A percentile compares a stretch with the other conserved stretches of the same genome.
phyloP scores from a whole-genome alignment of 164 flowering plant species.

The Pachysandra terminalis region DNA sequence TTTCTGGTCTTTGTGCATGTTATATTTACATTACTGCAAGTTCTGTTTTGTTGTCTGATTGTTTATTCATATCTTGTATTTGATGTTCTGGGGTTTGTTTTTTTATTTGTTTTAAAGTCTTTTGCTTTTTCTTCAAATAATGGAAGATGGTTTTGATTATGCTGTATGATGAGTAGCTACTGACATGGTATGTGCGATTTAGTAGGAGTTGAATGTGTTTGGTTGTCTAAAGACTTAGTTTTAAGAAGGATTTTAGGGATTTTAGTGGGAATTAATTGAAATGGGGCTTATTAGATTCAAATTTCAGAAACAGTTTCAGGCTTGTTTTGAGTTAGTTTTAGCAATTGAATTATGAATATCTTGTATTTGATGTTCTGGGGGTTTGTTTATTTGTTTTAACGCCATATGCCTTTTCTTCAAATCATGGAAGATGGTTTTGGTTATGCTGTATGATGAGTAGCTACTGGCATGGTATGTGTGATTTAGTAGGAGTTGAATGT shows the following conservation, averaged over 20 bases:
- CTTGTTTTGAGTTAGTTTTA: too few species aligned
- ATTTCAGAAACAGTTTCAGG: too few species aligned
- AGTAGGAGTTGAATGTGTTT: constrained; percentile 10
- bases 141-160: background rate
- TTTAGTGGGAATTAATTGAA: too few species aligned
- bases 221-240: constrained; percentile 8
- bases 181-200: background rate
- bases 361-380: background rate
- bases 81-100: background rate
- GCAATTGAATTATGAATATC: too few species aligned
- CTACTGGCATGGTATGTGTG: too few species aligned
- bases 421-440: background rate
- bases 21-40: background rate
- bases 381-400: background rate
- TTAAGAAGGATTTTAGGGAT: constrained; percentile 1
- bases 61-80: too few species aligned
- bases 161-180: background rate
- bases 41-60: background rate
- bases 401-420: background rate
- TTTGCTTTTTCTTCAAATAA: background rate
- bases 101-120: background rate
- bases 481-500: too few species aligned
- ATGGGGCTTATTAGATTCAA: too few species aligned
- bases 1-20: background rate
- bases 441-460: background rate